Percentiles rank a stretch among this genome's conserved stretches.
phyloP scores from a whole-genome alignment of 1,139 yeast genomes.

The Scheffersomyces illinoinensis region DNA sequence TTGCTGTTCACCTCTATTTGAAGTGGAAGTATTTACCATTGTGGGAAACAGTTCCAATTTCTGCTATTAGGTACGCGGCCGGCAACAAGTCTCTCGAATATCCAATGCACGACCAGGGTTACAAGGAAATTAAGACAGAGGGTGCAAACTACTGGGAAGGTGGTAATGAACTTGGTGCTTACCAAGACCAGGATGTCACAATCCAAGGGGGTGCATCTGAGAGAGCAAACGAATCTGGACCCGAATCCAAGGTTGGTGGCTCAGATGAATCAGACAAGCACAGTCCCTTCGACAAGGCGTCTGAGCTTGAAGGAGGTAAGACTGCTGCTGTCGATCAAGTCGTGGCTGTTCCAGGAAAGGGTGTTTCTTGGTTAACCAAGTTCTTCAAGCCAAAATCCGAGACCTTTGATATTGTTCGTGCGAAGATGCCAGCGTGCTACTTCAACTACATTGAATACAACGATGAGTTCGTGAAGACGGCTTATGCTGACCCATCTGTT shows the following conservation, averaged over 20 bases:
- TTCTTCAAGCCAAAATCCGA: conserved; percentile 43
- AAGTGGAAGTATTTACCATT: conserved; percentile 61
- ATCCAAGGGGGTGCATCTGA: conserved; percentile 1
- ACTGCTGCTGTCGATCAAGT: conserved; percentile 9
- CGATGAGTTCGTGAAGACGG: conserved; percentile 44
- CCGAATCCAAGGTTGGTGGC: conserved; percentile 12
- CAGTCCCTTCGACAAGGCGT: conserved; percentile 12
- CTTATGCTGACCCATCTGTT: conserved; percentile 69
- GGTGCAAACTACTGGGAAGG: conserved; percentile 55
- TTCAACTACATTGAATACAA: conserved; percentile 47
- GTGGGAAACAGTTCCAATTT: conserved; percentile 70
- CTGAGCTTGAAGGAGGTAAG: conserved; percentile 7
- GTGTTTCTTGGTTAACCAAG: conserved; percentile 33
- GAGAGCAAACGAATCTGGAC: conserved; percentile 10
- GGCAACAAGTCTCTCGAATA: conserved; percentile 51
- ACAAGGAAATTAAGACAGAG: conserved; percentile 52
- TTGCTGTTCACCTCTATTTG: conserved; percentile 54
- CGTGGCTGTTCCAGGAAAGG: conserved; percentile 11
- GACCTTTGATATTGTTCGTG: conserved; percentile 40
- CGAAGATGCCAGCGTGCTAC: conserved; percentile 39
- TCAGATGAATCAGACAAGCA: conserved; percentile 21
- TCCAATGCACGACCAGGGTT: conserved; percentile 65
- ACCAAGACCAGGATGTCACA: neutral
- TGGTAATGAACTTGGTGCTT: conserved; percentile 41
- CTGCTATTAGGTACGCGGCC: conserved; percentile 62